Evolutionary conservation across 2,329 filamentous ascomycete species (phyloP), one percentile per base, ranked within the genome.

Genomic region (Diaporthe vexans): DNA sequence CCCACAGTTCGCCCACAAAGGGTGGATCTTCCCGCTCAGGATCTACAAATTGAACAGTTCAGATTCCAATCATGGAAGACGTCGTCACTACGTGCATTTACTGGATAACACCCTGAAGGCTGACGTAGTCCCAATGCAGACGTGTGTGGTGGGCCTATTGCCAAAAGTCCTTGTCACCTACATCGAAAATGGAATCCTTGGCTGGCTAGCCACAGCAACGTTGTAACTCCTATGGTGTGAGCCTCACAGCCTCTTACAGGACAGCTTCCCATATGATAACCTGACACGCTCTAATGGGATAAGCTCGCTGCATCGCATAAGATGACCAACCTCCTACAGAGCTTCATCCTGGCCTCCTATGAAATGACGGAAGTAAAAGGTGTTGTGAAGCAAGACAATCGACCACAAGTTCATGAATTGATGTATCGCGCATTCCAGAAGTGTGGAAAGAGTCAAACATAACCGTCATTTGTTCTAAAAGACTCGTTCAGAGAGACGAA

Each of bases 1-100:
- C 19, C 40, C 29, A 71, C 56, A 9, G n/a, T n/a, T 37, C 21
- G 29, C 40, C 57, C 57, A 51, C 69, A 21, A 19, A 71, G 19
- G 24, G 24, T 63, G 57, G 69, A 72, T 63, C 57, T 63, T 63
- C 69, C 69, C 57, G 57, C 57, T 63, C 35, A 63, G 17, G 69
- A 72, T 72, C 57, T 63, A 72, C 68, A 29, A 19, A 46, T 52
- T 11, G 29, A 26, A 54, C 46, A 24, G 43, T 13, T 54, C 40
- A 35, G 5, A 54, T 54, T 46, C 19, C 57, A 51, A 52, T 43
- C 46, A 33, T 21, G 24, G 33, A 26, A 40, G 46, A 68, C n/a
- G 40, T 13, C 40, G n/a, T 40, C 40, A 52, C 46, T 68, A 26
- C 13, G 7, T 21, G 33, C 15, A n/a, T 5, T 54, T 40, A 29